Conservation (phyloP, 495 filamentous ascomycete species). For the Extremus antarcticus region DNA sequence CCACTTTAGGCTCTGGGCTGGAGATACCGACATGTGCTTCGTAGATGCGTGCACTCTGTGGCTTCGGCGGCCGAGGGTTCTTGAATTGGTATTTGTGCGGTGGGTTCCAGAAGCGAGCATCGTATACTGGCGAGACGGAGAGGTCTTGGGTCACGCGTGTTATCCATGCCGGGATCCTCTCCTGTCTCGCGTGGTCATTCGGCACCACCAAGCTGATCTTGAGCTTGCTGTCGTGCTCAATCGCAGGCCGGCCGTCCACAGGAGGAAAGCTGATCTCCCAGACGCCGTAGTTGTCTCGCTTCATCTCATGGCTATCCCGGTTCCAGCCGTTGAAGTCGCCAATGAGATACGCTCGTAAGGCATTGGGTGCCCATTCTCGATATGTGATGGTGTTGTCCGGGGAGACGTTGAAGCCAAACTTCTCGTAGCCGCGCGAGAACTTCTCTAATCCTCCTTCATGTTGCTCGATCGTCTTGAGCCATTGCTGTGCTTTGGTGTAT, state of each 20-base stretch:
- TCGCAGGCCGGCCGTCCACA: slow-evolving; percentile 60
- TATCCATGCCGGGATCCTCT: slow-evolving; percentile 91
- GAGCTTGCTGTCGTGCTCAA: slow-evolving; percentile 87
- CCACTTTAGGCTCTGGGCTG: slow-evolving; percentile 74
- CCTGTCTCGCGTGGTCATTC: slow-evolving; percentile 59
- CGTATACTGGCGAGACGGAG: slow-evolving; percentile 75
- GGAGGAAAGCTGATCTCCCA: slow-evolving; percentile 76
- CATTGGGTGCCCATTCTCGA: slow-evolving; percentile 94
- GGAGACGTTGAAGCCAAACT: slow-evolving; percentile 68
- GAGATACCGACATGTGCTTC: slow-evolving; percentile 98
- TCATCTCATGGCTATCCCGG: slow-evolving; percentile 70
- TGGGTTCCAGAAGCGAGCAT: slow-evolving; percentile 95
- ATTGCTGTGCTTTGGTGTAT: slow-evolving; percentile 71
- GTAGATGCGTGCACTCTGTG: slow-evolving; percentile 77
- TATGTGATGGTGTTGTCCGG: slow-evolving; percentile 78
- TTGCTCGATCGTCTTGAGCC: slow-evolving; percentile 73
- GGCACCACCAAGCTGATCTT: slow-evolving; percentile 86
- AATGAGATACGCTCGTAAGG: slow-evolving; percentile 70
- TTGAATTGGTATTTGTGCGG: slow-evolving; percentile 71
- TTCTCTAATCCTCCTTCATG: slow-evolving; percentile 83
- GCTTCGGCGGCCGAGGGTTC: slow-evolving; percentile 71
- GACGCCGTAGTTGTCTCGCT: slow-evolving; percentile 70
- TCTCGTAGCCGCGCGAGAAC: slow-evolving; percentile 85
- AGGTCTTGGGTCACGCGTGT: slow-evolving; percentile 92
- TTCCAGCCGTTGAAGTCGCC: slow-evolving; percentile 98